These are phyloP conservation scores for Cubamyces sp. DNA, from an alignment of 768 basidiomycete genomes.

Conservation along the genomic window DNA sequence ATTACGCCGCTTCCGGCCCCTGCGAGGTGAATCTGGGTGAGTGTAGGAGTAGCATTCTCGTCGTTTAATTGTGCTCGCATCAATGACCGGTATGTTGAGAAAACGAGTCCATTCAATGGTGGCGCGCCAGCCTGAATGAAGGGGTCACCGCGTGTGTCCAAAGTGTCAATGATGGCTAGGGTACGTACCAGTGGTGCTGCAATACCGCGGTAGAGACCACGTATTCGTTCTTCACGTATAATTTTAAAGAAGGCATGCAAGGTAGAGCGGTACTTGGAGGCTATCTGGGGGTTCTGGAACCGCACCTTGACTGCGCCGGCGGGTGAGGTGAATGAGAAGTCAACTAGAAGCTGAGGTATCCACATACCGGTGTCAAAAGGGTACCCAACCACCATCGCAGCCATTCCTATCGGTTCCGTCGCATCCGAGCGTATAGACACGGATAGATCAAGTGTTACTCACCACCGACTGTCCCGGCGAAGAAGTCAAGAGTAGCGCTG, in stretches of 20 bases:
- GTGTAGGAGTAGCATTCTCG: conserved; percentile 54
- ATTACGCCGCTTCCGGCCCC: conserved; percentile 81
- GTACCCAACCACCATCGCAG: conserved; percentile 37
- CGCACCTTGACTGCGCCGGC: conserved; percentile 85
- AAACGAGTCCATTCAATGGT: conserved; percentile 84
- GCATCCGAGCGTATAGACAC: not conserved
- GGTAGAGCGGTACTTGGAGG: conserved; percentile 62
- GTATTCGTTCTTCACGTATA: conserved; percentile 66
- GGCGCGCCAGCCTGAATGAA: conserved; percentile 49
- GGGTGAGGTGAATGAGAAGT: not conserved
- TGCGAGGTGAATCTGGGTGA: conserved; percentile 75
- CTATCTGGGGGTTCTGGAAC: conserved; percentile 67
- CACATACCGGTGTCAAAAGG: conserved; percentile 39
- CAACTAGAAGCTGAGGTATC: not conserved
- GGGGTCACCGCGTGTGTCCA: not conserved
- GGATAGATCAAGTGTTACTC: not conserved
- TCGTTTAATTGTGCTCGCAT: conserved; percentile 65
- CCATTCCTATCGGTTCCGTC: conserved; percentile 27
- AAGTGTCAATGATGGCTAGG: not conserved
- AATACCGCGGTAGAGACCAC: conserved; percentile 77
- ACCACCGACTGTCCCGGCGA: conserved; percentile 76
- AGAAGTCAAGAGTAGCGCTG: conserved; percentile 73
- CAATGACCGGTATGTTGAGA: conserved; percentile 82
- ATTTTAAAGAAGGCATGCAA: conserved; percentile 70
- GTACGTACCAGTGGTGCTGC: conserved; percentile 74